phyloP scores from a whole-genome alignment of 2,329 filamentous ascomycete genomes.

The Venturia asperata region DNA sequence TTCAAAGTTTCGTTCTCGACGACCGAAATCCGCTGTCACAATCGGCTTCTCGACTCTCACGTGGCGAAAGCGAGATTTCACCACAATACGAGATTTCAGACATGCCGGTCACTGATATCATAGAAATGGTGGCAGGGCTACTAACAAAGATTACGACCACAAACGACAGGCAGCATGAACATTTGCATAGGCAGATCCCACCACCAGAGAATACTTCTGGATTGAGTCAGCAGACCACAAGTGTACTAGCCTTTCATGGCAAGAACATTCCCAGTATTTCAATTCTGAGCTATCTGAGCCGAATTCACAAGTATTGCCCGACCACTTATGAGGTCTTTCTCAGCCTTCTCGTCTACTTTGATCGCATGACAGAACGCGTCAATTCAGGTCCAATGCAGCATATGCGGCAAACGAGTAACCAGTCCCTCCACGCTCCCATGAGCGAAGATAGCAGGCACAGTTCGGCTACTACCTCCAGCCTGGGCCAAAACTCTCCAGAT shows the following conservation, averaged over 20 bases:
- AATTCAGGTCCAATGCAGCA: conserved; percentile 71
- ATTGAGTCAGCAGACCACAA: conserved; percentile 58
- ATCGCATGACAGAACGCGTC: conserved; percentile 95
- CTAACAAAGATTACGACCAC: conserved; percentile 96
- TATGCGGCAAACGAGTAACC: conserved; percentile 47
- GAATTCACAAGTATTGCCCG: conserved; percentile 98
- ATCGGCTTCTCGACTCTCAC: conserved; percentile 24
- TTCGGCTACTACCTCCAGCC: conserved; percentile 24
- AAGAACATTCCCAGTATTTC: conserved; percentile 98
- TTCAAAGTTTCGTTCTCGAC: conserved; percentile 78
- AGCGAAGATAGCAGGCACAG: conserved; percentile 44
- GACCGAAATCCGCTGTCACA: conserved; percentile 55
- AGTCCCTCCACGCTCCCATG: conserved; percentile 35
- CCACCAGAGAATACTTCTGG: conserved; percentile 52
- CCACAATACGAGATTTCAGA: conserved; percentile 87
- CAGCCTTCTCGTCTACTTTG: conserved; percentile 92
- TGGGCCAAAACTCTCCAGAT: conserved; percentile 24
- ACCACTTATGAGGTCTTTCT: conserved; percentile 98
- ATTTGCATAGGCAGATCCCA: conserved; percentile 68
- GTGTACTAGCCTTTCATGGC: conserved; percentile 89
- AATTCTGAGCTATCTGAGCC: conserved; percentile 87
- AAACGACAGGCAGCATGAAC: conserved; percentile 90
- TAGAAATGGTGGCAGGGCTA: conserved; percentile 96
- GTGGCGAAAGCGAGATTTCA: conserved; percentile 43
- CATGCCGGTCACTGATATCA: conserved; percentile 95